These are phyloP conservation scores for Aspergillus candidus DNA, from an alignment of 2,329 filamentous ascomycete species.

Conservation along the genomic window DNA sequence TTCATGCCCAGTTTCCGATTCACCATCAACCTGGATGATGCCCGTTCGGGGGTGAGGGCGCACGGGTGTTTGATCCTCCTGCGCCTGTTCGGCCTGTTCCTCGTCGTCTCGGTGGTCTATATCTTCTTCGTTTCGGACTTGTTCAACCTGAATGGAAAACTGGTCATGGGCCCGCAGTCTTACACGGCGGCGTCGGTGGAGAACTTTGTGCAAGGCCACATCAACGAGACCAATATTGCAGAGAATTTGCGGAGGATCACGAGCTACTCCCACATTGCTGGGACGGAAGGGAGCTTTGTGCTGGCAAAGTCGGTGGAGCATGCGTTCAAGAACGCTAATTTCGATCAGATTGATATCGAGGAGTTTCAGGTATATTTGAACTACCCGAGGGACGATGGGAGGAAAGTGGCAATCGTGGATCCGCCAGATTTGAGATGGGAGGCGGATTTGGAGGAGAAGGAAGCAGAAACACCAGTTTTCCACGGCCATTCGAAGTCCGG, in stretches of 20 bases:
- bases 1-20: slow-evolving; percentile 39
- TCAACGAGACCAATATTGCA: slow-evolving; percentile 64
- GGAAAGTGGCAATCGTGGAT: slow-evolving; percentile 74
- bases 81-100: slow-evolving; percentile 65
- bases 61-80: slow-evolving; percentile 63
- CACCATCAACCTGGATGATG: slow-evolving; percentile 32
- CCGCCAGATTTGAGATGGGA: slow-evolving; percentile 65
- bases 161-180: slow-evolving; percentile 56
- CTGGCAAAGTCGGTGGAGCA: slow-evolving; percentile 78
- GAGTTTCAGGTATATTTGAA: slow-evolving; percentile 88
- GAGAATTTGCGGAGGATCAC: slow-evolving; percentile 73
- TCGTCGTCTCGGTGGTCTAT: slow-evolving; percentile 74
- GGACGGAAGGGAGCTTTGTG: slow-evolving; percentile 87
- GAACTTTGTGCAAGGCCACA: slow-evolving; percentile 63
- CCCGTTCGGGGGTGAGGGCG: slow-evolving; percentile 35
- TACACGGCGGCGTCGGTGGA: slow-evolving; percentile 82
- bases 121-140: slow-evolving; percentile 80
- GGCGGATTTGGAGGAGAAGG: slow-evolving; percentile 76
- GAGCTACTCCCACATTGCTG: slow-evolving; percentile 80
- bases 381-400: slow-evolving; percentile 71
- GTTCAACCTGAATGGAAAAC: slow-evolving; percentile 61
- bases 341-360: slow-evolving; percentile 72
- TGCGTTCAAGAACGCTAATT: slow-evolving; percentile 62
- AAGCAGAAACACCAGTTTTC: slow-evolving; percentile 71
- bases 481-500: slow-evolving; percentile 85